Conservation (phyloP, 441 rosid genomes). For the Raphanus hybrid region DNA sequence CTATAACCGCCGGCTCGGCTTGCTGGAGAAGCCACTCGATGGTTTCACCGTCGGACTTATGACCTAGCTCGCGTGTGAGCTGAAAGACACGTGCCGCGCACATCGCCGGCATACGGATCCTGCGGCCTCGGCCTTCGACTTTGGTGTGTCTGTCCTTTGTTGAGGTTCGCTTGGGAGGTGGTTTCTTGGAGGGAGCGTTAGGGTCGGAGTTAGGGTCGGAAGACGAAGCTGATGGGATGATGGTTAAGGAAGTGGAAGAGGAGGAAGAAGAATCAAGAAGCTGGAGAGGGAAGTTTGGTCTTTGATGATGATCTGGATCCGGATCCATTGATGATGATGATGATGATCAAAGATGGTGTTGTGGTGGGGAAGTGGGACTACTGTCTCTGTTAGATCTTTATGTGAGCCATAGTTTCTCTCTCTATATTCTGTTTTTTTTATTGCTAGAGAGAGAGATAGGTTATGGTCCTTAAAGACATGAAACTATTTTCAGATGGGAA, state of each 20-base stretch:
- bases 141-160: constrained; percentile 91
- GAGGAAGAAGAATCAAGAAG: constrained; percentile 56
- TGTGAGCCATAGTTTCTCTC: constrained; percentile 43
- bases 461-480: constrained; percentile 45
- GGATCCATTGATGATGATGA: constrained; percentile 61
- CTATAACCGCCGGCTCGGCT: constrained; percentile 88
- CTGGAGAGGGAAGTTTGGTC: constrained; percentile 80
- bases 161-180: constrained; percentile 74
- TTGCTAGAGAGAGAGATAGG: constrained; percentile 31
- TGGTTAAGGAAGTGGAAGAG: constrained; percentile 42
- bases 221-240: constrained; percentile 26
- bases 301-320: constrained; percentile 49
- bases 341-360: constrained; percentile 31
- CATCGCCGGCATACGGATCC: constrained; percentile 93
- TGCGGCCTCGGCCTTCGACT: constrained; percentile 89
- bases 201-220: constrained; percentile 42
- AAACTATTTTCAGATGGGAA: constrained; percentile 55
- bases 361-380: constrained; percentile 62
- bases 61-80: constrained; percentile 87
- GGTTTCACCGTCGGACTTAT: constrained; percentile 90
- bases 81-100: constrained; percentile 94
- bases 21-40: constrained; percentile 88
- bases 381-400: constrained; percentile 42
- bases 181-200: constrained; percentile 53
- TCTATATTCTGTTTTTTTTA: constrained; percentile 21